Evolutionary conservation across 371 early-diverging fungal genomes (phyloP).

Genomic region (Syncephalastrum sp.): DNA sequence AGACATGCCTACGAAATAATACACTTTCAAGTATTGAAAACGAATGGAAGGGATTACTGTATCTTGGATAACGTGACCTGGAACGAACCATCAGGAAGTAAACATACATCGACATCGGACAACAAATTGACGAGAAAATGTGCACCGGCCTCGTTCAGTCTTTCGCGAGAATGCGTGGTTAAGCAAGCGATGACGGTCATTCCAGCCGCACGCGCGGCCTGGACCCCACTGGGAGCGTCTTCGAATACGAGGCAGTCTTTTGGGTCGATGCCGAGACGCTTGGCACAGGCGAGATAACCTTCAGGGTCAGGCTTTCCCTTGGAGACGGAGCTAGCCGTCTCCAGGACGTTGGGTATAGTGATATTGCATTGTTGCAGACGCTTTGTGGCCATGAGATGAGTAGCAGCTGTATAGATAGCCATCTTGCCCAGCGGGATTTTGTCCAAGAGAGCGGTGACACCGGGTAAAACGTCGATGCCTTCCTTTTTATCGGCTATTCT

Average conservation of each 20-base stretch:
- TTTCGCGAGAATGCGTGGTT: conserved; percentile 56
- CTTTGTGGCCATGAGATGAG: conserved; percentile 30
- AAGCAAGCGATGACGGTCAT: conserved; percentile 59
- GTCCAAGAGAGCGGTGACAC: conserved; percentile 25
- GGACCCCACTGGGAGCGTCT: conserved; percentile 65
- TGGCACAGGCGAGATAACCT: conserved; percentile 57
- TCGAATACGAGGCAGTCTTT: conserved; percentile 69
- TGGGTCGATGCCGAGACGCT: conserved; percentile 41
- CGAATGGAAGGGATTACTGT: neutral
- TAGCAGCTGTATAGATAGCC: conserved; percentile 43
- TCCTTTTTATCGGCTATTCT: conserved; percentile 29
- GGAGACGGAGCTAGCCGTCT: conserved; percentile 20
- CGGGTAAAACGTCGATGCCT: conserved; percentile 34
- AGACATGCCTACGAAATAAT: too few species aligned
- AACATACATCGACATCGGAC: conserved; percentile 42
- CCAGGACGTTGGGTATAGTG: conserved; percentile 26
- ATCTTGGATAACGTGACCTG: conserved; percentile 26
- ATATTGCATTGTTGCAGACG: conserved; percentile 37
- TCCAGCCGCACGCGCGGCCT: conserved; percentile 57
- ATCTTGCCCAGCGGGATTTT: conserved; percentile 24
- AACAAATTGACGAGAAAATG: conserved; percentile 49
- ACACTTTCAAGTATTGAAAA: too few species aligned
- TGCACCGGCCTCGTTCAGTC: conserved; percentile 61
- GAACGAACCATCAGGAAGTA: conserved; percentile 35
- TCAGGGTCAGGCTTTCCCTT: conserved; percentile 69